phyloP scores from a whole-genome alignment of 1,139 yeast species.

The Geotrichum bryndzae region DNA sequence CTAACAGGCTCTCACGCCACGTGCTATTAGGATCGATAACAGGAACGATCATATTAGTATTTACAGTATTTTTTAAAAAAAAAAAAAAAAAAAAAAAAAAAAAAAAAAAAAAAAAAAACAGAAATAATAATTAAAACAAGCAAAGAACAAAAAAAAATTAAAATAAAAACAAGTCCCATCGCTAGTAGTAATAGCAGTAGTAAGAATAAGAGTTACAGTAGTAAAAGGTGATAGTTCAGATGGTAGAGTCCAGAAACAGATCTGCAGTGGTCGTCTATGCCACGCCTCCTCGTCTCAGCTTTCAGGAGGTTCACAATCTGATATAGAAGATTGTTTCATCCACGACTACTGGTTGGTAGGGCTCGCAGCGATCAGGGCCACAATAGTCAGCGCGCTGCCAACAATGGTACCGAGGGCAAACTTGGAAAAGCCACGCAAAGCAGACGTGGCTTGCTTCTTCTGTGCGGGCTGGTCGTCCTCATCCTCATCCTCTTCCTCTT shows the following conservation, averaged over 20 bases:
- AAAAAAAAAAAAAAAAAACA: not conserved
- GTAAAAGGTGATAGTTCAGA: too few species aligned
- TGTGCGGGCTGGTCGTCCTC: not conserved
- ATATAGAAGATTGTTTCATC: not conserved
- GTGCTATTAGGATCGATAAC: too few species aligned
- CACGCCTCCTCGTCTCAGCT: not conserved
- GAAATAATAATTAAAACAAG: not conserved
- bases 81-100: not conserved
- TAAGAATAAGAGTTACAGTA: too few species aligned
- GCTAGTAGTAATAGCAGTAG: not conserved
- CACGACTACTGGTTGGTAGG: slow-evolving; percentile 5
- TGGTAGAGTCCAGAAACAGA: not conserved
- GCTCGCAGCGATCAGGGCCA: slow-evolving; percentile 24
- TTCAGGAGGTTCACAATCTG: not conserved
- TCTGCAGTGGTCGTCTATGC: not conserved
- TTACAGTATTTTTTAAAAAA: too few species aligned
- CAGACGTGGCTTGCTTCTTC: not conserved
- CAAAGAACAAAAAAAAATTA: not conserved
- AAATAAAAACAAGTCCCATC: not conserved
- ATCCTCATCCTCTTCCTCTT: not conserved
- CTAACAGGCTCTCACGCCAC: too few species aligned
- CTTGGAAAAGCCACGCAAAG: slow-evolving; percentile 4
- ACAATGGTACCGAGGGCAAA: slow-evolving; percentile 23
- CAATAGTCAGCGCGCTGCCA: slow-evolving; percentile 26
- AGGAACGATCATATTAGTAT: too few species aligned